Conservation (phyloP, 2,329 filamentous ascomycete genomes). For the Xylariaceae sp. region DNA sequence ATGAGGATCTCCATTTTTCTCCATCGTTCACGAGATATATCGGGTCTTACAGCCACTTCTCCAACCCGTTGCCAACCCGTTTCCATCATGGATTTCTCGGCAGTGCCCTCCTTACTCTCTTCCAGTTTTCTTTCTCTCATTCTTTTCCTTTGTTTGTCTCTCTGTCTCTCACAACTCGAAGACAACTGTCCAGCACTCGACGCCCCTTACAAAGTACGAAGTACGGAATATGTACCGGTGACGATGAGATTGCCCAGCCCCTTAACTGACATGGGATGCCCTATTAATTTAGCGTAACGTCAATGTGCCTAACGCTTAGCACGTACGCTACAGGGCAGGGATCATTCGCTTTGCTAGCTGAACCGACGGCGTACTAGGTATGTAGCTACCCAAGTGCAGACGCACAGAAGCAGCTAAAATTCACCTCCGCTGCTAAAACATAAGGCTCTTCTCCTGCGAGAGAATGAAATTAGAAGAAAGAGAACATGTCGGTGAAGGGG, state of each 20-base stretch:
- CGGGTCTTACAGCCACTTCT: not conserved
- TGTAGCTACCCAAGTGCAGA: too few relatives aligned
- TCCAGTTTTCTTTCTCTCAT: not conserved
- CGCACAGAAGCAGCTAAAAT: too few relatives aligned
- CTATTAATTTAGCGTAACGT: not conserved
- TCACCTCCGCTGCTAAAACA: too few relatives aligned
- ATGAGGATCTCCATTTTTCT: not conserved
- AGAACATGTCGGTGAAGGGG: not conserved
- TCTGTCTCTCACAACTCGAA: not conserved
- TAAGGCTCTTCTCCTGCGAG: not conserved
- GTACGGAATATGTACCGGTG: not conserved
- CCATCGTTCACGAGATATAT: too few relatives aligned
- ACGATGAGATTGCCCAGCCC: not conserved
- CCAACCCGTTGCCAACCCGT: not conserved
- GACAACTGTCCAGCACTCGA: not conserved
- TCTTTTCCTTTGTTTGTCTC: not conserved
- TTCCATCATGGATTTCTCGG: not conserved
- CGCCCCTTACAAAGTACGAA: not conserved
- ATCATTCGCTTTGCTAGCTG: not conserved
- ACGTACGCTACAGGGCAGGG: not conserved
- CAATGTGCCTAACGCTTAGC: not conserved
- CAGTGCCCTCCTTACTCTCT: not conserved
- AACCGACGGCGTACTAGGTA: too few relatives aligned
- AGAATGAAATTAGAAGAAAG: not conserved
- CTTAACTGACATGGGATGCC: not conserved